Conservation (phyloP, 306 rosid species). For the Hippophae tibetana region DNA sequence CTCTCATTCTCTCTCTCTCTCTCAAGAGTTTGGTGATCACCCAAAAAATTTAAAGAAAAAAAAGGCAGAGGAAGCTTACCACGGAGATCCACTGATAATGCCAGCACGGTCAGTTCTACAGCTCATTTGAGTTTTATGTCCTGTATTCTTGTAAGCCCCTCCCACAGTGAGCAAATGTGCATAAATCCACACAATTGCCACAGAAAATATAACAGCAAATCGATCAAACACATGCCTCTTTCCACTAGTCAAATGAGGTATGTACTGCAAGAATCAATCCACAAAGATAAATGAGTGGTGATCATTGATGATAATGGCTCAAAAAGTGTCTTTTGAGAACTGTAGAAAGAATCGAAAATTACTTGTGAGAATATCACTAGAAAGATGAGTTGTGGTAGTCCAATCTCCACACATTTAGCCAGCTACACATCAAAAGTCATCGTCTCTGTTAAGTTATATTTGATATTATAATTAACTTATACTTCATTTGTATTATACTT, state of each 20-base stretch:
- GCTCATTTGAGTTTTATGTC: slow-evolving; percentile 43
- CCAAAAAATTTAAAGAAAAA: background rate
- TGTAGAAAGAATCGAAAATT: slow-evolving; percentile 9
- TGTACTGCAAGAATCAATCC: slow-evolving; percentile 42
- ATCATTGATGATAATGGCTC: background rate
- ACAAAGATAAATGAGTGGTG: slow-evolving; percentile 1
- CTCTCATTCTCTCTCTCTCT: no score
- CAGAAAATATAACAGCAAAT: slow-evolving; percentile 79
- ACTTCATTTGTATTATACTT: no score
- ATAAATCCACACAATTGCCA: slow-evolving; percentile 77
- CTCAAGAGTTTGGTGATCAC: no score
- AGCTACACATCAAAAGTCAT: slow-evolving; percentile 40
- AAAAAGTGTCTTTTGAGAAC: background rate
- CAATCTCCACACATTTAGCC: slow-evolving; percentile 85
- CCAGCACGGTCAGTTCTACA: slow-evolving; percentile 97
- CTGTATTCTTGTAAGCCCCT: slow-evolving; percentile 72
- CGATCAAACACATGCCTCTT: slow-evolving; percentile 49
- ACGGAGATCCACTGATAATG: slow-evolving; percentile 66
- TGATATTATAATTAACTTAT: no score
- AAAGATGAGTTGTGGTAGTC: slow-evolving; percentile 72
- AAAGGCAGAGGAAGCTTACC: slow-evolving; percentile 35
- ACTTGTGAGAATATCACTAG: slow-evolving; percentile 82
- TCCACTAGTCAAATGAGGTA: slow-evolving; percentile 60
- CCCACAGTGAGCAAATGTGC: slow-evolving; percentile 82
- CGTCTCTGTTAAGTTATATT: no score